A percentile compares a stretch with the other conserved stretches of the same genome.
phyloP scores from a whole-genome alignment of 1,284 basidiomycete genomes.

The Anthracocystis setariae region DNA sequence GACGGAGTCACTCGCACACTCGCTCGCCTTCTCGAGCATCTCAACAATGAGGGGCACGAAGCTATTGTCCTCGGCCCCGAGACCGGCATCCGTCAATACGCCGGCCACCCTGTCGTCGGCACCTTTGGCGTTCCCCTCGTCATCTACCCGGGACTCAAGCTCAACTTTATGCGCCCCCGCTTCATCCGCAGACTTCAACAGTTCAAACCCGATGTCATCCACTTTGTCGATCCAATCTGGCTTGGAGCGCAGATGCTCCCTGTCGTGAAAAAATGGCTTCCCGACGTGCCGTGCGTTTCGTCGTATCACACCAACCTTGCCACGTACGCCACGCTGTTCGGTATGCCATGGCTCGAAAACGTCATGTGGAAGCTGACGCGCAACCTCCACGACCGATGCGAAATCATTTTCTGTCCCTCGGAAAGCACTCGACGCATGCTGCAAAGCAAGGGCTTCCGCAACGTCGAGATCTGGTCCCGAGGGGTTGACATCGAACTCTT shows the following conservation, averaged over 20 bases:
- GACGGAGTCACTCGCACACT: constrained; percentile 74
- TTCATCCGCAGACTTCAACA: constrained; percentile 70
- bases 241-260: constrained; percentile 70
- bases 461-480: constrained; percentile 73
- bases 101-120: constrained; percentile 72
- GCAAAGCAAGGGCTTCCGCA: constrained; percentile 69
- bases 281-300: constrained; percentile 71
- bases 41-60: constrained; percentile 72
- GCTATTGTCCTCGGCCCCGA: constrained; percentile 73
- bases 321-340: constrained; percentile 73
- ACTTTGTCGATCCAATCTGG: constrained; percentile 72
- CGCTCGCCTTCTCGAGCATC: constrained; percentile 72
- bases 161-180: constrained; percentile 73
- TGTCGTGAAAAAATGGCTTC: constrained; percentile 66
- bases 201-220: constrained; percentile 72
- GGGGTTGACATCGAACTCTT: constrained; percentile 57
- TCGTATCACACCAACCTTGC: constrained; percentile 74
- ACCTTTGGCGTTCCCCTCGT: constrained; percentile 73
- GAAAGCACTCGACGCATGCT: constrained; percentile 72
- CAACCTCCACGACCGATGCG: constrained; percentile 62
- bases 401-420: constrained; percentile 72
- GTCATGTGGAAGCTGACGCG: constrained; percentile 68
- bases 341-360: constrained; percentile 71
- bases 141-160: constrained; percentile 72
- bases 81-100: constrained; percentile 70